phyloP scores from a whole-genome alignment of 371 early-diverging fungal genomes.

The Paraphysoderma sedebokerense region DNA sequence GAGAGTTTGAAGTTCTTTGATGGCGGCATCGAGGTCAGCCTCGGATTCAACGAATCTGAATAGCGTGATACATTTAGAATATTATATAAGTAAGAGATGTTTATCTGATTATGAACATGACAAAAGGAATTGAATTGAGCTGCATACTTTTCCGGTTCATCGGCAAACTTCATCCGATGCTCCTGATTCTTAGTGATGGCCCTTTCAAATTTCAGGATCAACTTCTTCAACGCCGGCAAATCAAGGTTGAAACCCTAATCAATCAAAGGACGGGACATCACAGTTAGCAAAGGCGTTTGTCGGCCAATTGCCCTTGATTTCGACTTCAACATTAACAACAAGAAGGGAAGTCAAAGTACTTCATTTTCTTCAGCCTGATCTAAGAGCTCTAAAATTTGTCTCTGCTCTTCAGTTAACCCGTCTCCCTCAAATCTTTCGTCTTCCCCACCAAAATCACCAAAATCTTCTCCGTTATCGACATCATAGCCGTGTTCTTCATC shows the following conservation, averaged over 20 bases:
- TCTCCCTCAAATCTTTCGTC: slow-evolving; percentile 70
- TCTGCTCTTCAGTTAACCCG: slow-evolving; percentile 61
- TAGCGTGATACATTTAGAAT: too few relatives aligned
- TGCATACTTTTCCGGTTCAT: slow-evolving; percentile 44
- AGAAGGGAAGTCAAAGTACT: slow-evolving; percentile 9
- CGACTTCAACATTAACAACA: neutral
- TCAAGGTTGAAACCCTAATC: slow-evolving; percentile 35
- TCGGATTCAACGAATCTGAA: slow-evolving; percentile 79
- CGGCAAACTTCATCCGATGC: slow-evolving; percentile 62
- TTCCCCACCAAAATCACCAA: slow-evolving; percentile 34
- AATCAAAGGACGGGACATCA: neutral
- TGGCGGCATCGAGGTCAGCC: slow-evolving; percentile 76
- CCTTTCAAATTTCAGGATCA: slow-evolving; percentile 67
- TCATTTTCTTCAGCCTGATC: slow-evolving; percentile 65
- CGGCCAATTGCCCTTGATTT: neutral
- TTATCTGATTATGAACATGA: too few relatives aligned
- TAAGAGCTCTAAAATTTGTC: slow-evolving; percentile 57
- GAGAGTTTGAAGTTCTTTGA: slow-evolving; percentile 50
- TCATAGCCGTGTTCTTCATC: too few relatives aligned
- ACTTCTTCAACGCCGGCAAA: slow-evolving; percentile 39
- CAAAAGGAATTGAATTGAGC: too few relatives aligned
- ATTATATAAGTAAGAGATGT: too few relatives aligned
- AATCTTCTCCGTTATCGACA: slow-evolving; percentile 2
- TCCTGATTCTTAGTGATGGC: slow-evolving; percentile 72
- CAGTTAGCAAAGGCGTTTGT: neutral